Evolutionary conservation across 139 green algal species (phyloP), one percentile per base, ranked within the genome.

Genomic region (Diplosphaera chodatii): DNA sequence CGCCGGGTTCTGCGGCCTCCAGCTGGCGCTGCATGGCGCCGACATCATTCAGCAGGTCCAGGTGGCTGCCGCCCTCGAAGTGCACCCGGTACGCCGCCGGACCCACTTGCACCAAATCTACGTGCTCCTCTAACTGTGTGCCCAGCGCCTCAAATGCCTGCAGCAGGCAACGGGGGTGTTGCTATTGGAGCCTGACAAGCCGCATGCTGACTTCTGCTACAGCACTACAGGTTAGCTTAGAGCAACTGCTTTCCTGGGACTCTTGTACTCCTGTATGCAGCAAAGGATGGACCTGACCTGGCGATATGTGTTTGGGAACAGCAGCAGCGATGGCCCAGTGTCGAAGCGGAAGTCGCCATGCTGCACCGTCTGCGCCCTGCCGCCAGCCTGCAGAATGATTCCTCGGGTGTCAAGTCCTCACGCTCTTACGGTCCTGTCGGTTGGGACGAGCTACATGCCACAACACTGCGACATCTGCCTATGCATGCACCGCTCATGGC

Each of bases 31-130:
- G 37, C 91, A 97, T 96, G n/a, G 69, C 70, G 0, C 88, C 71
- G 6, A 84, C 79, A 70, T 96, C 87, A 66, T 91, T 90, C 70
- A 94, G 62, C 66, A 97, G 48, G 75, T 97, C 92, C 33, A 95
- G 67, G 48, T 72, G 63, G 31, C 56, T 41, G 32, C 69, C 68
- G 22, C 80, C 74, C 48, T 69, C 69, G 72, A 93, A 95, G 69
- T 87, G 90, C 1, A 93, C 85, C 16, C 90, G 81, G 79, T 97
- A 97, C 18, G 86, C 89, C 1, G 88, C 82, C 0, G 83, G 81
- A 30, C 74, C 33, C 28, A 93, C 77, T 15, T 78, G 70, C n/a
- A 32, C 33, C 27, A 87, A 28, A 0, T 70, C 28, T 33, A 81
- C 76, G 73, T 86, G 78, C 18, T 82, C 73, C 32, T 82, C 71